Base-by-base conservation (phyloP, 345 rosid species). In the Populus ilicifolia region DNA sequence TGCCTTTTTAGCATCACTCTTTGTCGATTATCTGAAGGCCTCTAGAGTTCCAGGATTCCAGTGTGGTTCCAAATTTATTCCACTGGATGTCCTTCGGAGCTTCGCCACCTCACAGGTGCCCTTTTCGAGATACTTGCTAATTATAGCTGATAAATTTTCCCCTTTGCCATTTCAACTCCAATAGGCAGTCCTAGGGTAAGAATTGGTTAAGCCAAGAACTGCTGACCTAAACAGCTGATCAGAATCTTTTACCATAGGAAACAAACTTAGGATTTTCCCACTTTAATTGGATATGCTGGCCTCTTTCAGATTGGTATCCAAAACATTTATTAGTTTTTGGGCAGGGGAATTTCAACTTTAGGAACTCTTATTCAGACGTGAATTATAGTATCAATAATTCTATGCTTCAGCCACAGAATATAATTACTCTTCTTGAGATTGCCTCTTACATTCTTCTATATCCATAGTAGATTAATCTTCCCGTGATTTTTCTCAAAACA, bases 31-130 rank as follows among this genome's bases (percentile, higher is more conserved):
- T 82, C 23, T 94, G 81, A 90, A 92, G 63, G 90, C 91, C 41
- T 80, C 89, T 2, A 84, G 81, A 29, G 87, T 88, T 76, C 96
- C 96, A 0, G 96, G 98, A 44, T 81, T 89, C 87, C 64, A 48
- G 3, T 94, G 96, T 75, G 94, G 93, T 8, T 87, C 91, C 8
- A 67, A 17, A 8, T 92, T 86, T 74, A 43, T 91, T 29, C 0
- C 83, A 0, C 77, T 67, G 46, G 76, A 79, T 23, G 81, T 72
- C 20, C 89, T 94, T 29, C 81, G 81, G 54, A 79, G 67, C 18
- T 92, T 94, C 38, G 89, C 96, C 36, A 86, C 87, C 70, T 91
- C 97, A 21, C 98, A 94, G 89, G 95, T 89, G 69, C 63, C 23
- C 29, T 23, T 59, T n/a, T 59, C 64, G 10, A n/a, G 64, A 59